These are phyloP conservation scores for Dryas alaskensis DNA, from an alignment of 306 rosid genomes.

Conservation along the genomic window DNA sequence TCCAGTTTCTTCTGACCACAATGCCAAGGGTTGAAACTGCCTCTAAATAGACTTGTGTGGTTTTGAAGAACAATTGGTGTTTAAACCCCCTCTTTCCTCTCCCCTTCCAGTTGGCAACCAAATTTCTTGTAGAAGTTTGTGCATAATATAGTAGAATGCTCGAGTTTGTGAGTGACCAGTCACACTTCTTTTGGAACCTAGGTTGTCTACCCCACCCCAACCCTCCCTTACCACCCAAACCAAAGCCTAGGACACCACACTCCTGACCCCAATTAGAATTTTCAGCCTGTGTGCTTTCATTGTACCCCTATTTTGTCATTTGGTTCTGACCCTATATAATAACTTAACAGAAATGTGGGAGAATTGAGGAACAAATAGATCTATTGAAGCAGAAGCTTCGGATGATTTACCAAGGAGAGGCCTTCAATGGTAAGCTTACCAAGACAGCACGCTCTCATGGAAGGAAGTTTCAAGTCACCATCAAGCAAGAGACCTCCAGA, in stretches of 20 bases:
- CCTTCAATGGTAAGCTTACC: conserved; percentile 81
- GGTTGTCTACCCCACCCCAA: no score
- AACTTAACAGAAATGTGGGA: conserved; percentile 73
- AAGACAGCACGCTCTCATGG: conserved; percentile 93
- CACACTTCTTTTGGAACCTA: no score
- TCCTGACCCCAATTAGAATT: not conserved
- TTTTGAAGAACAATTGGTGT: not conserved
- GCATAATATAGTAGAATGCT: no score
- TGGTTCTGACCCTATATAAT: conserved; percentile 14
- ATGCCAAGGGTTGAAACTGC: not conserved
- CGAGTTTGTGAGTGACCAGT: no score
- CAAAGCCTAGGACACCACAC: not conserved
- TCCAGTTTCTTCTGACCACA: not conserved
- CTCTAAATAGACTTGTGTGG: not conserved
- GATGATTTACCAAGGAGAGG: conserved; percentile 72
- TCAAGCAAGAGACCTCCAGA: conserved; percentile 89
- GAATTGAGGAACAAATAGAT: conserved; percentile 82
- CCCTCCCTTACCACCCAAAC: not conserved
- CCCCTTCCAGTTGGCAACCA: not conserved
- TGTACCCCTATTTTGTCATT: not conserved
- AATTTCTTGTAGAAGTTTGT: not conserved
- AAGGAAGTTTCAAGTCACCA: conserved; percentile 81
- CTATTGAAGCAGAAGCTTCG: conserved; percentile 68
- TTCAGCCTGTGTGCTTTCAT: not conserved
- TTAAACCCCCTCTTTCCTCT: not conserved